Evolutionary conservation across 306 rosid species (phyloP), one percentile per base, ranked within the genome.

Genomic region (Casuarina glauca): DNA sequence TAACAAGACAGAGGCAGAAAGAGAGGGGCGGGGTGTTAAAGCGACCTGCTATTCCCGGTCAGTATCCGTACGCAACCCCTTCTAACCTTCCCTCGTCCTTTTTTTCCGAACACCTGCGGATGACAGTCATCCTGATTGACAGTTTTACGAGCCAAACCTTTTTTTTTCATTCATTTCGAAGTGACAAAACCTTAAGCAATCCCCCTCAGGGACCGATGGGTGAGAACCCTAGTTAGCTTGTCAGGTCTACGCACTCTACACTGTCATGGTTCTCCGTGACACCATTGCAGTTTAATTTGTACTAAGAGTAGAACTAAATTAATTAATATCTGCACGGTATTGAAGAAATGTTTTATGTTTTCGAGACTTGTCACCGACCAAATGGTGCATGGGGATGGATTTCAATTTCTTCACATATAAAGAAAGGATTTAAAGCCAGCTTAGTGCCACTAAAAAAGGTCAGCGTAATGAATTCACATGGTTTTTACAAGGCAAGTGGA

Each of bases 101-200:
- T 48, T 55, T 66, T 32, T 69, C 54, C 9, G 36, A 52, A 45
- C 74, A 70, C 82, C 70, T 72, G 85, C 76, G 55, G 69, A 17
- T 17, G 82, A 82, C 84, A 80, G 84, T 86, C 73, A 82, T 82
- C 84, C 84, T 73, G 90, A 90, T 90, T 79, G 93, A 89, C 87
- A 35, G 72, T 17, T 77, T 78, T 9, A 74, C 66, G 76, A 81
- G 87, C 44, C 19, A 6, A 46, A 49, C 36, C 69, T 74, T 55
- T 15, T 39, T 58, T 32, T 63, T 58, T 55, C 81, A 86, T 80
- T 83, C 81, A 86, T 74, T 46, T 82, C 66, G 97, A 91, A 84
- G 93, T 91, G 98, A 93, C 94, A 35, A 66, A 91, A 78, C 97
- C 98, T 93, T 91, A 91, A 88, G 88, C 82, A 26, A 26, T 44